A percentile compares a stretch with the other conserved stretches of the same genome.
Conservation (phyloP, 2,329 filamentous ascomycete species). For the Aspergillus novoparasiticus region DNA sequence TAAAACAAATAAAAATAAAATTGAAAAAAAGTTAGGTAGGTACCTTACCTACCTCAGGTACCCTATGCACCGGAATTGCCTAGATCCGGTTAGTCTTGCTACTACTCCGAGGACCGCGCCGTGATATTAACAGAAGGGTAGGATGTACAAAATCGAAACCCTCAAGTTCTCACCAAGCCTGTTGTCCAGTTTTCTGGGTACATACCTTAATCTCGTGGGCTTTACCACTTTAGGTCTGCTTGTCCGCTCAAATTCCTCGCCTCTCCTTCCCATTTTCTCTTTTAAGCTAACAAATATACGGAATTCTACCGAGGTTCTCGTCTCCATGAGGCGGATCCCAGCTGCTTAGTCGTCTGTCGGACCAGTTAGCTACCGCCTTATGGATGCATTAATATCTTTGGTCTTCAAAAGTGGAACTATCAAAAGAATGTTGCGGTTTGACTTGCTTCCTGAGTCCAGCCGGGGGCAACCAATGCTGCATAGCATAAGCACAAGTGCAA, state of each 20-base stretch:
- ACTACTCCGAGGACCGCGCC: neutral
- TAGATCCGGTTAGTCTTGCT: neutral
- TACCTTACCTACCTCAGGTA: too few relatives aligned
- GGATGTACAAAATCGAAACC: neutral
- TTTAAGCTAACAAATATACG: neutral
- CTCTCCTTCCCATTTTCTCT: neutral
- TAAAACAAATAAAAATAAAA: neutral
- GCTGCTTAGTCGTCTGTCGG: neutral
- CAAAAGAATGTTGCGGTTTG: neutral
- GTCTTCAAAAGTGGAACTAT: too few relatives aligned
- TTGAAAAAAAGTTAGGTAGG: too few relatives aligned
- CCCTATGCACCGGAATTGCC: neutral
- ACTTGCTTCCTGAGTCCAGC: neutral
- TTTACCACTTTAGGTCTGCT: neutral
- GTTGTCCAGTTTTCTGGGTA: neutral
- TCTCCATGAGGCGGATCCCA: neutral
- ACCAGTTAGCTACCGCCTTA: neutral
- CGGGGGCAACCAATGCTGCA: neutral
- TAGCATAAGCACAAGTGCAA: neutral
- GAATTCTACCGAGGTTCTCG: neutral
- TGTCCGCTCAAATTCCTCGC: neutral
- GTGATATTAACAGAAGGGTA: neutral
- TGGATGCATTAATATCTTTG: too few relatives aligned
- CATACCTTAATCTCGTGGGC: neutral
- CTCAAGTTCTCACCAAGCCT: neutral